Conservation (phyloP, 768 basidiomycete genomes). For the Pleurotus pulmonarius region DNA sequence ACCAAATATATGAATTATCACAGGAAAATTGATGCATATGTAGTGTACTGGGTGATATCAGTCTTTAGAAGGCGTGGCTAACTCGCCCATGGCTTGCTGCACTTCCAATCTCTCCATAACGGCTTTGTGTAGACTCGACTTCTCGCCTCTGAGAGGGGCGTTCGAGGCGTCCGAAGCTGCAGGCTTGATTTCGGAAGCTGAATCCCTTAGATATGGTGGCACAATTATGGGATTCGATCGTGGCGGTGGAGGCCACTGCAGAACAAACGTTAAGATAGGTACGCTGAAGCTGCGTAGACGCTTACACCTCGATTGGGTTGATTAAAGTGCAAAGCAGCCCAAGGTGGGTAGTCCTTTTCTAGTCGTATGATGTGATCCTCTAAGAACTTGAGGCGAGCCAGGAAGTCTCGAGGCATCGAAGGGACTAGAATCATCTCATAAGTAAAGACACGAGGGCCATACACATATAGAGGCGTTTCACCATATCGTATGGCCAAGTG, state of each 20-base stretch:
- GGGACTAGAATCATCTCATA: constrained; percentile 46
- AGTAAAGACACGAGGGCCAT: neutral
- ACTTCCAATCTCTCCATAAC: constrained; percentile 56
- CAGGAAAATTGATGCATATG: too few species aligned
- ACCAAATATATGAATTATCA: too few species aligned
- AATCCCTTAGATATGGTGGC: constrained; percentile 53
- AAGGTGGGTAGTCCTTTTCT: constrained; percentile 82
- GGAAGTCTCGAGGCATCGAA: constrained; percentile 59
- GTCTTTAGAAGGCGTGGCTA: neutral
- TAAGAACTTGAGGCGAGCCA: constrained; percentile 62
- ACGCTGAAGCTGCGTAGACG: constrained; percentile 9
- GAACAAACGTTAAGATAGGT: neutral
- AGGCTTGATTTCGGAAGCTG: neutral
- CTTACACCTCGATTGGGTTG: constrained; percentile 78
- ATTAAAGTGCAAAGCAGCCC: constrained; percentile 87
- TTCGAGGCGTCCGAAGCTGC: neutral
- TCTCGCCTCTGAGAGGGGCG: constrained; percentile 15
- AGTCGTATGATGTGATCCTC: constrained; percentile 76
- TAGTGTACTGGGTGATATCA: too few species aligned
- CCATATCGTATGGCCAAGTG: constrained; percentile 77
- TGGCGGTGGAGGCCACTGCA: constrained; percentile 82
- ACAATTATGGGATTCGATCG: constrained; percentile 76
- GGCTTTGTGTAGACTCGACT: constrained; percentile 50
- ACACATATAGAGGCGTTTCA: constrained; percentile 21
- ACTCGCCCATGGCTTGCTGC: constrained; percentile 45